phyloP scores from a whole-genome alignment of 192 early-diverging fungal species.

The Rhizoclosmatium globosum region DNA sequence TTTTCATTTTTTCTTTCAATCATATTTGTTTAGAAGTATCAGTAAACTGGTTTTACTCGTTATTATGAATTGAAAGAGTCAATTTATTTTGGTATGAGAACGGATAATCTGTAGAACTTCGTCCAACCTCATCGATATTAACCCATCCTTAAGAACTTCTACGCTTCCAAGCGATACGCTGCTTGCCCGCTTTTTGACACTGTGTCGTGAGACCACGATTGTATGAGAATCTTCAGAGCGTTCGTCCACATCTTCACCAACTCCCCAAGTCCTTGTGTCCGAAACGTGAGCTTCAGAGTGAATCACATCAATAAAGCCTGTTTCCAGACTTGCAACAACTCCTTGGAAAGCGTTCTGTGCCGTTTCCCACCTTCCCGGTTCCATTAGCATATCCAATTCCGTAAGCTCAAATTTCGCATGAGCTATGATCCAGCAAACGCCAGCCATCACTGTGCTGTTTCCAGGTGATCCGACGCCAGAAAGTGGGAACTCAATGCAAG shows the following conservation, averaged over 20 bases:
- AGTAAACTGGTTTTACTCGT: background rate
- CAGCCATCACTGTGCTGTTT: background rate
- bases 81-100: background rate
- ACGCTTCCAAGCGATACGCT: conserved; percentile 16
- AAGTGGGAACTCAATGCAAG: conserved; percentile 14
- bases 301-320: background rate
- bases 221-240: background rate
- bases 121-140: background rate
- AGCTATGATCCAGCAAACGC: conserved; percentile 11
- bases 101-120: background rate
- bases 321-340: background rate
- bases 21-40: background rate
- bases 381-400: conserved; percentile 19
- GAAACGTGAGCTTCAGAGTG: background rate
- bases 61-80: background rate
- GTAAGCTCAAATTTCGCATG: conserved; percentile 32
- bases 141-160: background rate
- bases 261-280: background rate
- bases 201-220: background rate
- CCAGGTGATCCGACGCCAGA: background rate
- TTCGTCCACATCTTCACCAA: background rate
- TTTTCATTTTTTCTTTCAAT: too few relatives aligned
- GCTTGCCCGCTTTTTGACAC: conserved; percentile 1
- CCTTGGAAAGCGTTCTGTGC: background rate
- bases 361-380: background rate